A percentile compares a stretch with the other conserved stretches of the same genome.
Evolutionary conservation across 768 basidiomycete species (phyloP).

Genomic region (Suillus ampliporus): DNA sequence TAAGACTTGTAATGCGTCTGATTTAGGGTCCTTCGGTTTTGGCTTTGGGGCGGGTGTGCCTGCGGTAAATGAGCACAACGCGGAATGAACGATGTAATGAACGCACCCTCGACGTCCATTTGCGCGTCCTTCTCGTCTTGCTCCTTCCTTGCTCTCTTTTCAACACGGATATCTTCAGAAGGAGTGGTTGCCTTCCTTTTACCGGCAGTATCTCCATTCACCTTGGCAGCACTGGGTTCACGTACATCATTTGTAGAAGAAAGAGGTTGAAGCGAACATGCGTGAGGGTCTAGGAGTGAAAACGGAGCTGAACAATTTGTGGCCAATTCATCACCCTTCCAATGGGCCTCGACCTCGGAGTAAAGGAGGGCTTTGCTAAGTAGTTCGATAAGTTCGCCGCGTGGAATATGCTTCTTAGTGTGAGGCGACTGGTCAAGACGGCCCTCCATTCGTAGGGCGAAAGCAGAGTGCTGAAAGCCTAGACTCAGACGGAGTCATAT

Average conservation of each 20-base stretch:
- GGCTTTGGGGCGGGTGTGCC: constrained; percentile 16
- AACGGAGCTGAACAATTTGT: constrained; percentile 73
- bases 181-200: constrained; percentile 62
- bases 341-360: constrained; percentile 83
- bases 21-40: constrained; percentile 27
- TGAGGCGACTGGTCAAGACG: constrained; percentile 72
- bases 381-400: constrained; percentile 83
- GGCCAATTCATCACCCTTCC: constrained; percentile 65
- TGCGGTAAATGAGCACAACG: constrained; percentile 15
- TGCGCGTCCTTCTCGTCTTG: constrained; percentile 40
- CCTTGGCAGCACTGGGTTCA: constrained; percentile 16
- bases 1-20: constrained; percentile 25
- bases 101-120: constrained; percentile 50
- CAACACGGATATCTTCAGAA: constrained; percentile 54
- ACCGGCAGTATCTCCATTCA: constrained; percentile 26
- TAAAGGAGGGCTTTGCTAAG: constrained; percentile 83
- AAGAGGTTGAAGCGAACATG: constrained; percentile 61
- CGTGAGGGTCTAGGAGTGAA: constrained; percentile 76
- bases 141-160: constrained; percentile 67
- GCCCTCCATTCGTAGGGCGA: constrained; percentile 76
- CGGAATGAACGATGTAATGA: constrained; percentile 31
- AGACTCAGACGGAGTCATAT: constrained; percentile 15
- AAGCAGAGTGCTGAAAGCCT: constrained; percentile 87
- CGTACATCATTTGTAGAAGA: constrained; percentile 24
- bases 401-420: constrained; percentile 74